Conservation (phyloP, 345 rosid genomes). For the Orychophragmus violaceus region DNA sequence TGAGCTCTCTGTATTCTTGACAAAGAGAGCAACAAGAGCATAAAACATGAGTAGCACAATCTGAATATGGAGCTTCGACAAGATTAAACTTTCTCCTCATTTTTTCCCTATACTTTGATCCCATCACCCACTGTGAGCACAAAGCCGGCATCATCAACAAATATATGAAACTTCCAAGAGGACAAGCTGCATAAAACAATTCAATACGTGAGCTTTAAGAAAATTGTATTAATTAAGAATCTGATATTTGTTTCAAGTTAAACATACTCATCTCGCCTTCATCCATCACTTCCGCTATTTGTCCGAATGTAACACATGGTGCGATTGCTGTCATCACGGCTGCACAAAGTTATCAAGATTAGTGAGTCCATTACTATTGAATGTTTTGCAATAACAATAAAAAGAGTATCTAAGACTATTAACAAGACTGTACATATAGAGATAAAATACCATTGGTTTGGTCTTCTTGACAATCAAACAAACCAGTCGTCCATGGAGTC, state of each 20-base stretch:
- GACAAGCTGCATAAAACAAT: slow-evolving; percentile 34
- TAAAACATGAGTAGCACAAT: slow-evolving; percentile 34
- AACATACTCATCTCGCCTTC: slow-evolving; percentile 44
- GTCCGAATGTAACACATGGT: slow-evolving; percentile 50
- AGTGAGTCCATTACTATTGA: background rate
- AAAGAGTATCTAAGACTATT: background rate
- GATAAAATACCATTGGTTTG: slow-evolving; percentile 34
- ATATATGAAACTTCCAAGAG: slow-evolving; percentile 34
- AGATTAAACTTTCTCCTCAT: slow-evolving; percentile 38
- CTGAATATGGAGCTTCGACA: slow-evolving; percentile 45
- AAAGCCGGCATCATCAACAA: slow-evolving; percentile 40
- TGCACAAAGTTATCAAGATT: slow-evolving; percentile 4
- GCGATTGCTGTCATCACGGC: slow-evolving; percentile 35
- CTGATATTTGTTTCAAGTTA: background rate
- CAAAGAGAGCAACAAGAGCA: slow-evolving; percentile 42
- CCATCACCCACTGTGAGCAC: slow-evolving; percentile 48
- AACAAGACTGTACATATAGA: background rate
- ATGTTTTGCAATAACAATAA: background rate
- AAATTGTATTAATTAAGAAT: background rate
- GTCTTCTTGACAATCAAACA: slow-evolving; percentile 40
- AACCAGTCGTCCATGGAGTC: slow-evolving; percentile 38
- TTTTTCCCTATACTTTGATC: slow-evolving; percentile 44
- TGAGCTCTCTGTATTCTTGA: slow-evolving; percentile 51
- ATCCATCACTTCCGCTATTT: slow-evolving; percentile 44
- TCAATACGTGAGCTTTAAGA: background rate